Base-by-base conservation (phyloP, 2,329 filamentous ascomycete genomes). In the Ilyonectria destructans region DNA sequence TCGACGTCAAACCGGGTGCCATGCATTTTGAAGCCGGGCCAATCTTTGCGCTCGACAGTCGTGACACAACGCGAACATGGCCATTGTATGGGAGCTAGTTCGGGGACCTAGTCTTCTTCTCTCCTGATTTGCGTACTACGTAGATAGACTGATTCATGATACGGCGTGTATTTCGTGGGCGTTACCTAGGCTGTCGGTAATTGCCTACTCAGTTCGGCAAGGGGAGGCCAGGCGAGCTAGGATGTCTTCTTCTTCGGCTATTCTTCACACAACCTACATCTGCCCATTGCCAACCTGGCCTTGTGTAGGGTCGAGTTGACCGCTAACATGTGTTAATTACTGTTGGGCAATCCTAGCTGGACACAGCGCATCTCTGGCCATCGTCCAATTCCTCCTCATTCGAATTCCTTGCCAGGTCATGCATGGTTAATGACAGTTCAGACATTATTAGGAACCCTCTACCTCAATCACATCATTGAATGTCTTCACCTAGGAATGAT, bases 401-500 rank as follows among this genome's bases (percentile, higher is more conserved):
- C 51, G 17, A 35, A 54, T 35, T 35, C 35, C 31, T 12, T 35
- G 51, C 51, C 31, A 21, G 31, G 51, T 13, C 51, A 23, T 54
- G 49, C 31, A 33, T 12, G 26, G 26, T 52, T 29, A 10, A 35
- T 4, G n/a, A 17, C 12, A 37, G 6, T 33, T 17, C 29, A 2
- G 6, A 21, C 10, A 19, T 23, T 35, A 23, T 37, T 19, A 23
- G 19, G 10, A 4, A 6, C 15, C 48, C n/a, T 19, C 51, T 13
- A 19, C 31, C 19, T 54, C 19, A 2, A 54, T n/a, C 13, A 9
- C n/a, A 21, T 12, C 31, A 52, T 54, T 15, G n/a, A 54, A 40
- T 52, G 10, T 57, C 58, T 62, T 46, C 45, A 23, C 55, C 37
- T 7, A 19, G 29, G 48, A 58, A 33, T 26, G 31, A 45, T 43